Evolutionary conservation across 2,329 filamentous ascomycete species (phyloP).

Genomic region (Phialemonium atrogriseum): DNA sequence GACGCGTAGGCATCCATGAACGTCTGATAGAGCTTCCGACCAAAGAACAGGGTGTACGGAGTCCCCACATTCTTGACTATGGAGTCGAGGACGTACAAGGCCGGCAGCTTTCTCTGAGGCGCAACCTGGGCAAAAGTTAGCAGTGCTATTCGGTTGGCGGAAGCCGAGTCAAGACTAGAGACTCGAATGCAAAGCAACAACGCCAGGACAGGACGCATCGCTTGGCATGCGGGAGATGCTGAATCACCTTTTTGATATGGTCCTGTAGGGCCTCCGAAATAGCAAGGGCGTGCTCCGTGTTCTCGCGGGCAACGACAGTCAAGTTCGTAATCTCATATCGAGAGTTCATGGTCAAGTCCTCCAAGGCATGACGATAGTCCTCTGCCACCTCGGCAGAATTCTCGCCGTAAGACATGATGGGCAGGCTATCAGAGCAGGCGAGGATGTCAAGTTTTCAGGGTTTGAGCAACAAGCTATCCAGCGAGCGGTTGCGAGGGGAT

Average conservation of each 20-base stretch:
- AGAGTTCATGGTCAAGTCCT: slow-evolving; percentile 85
- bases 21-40: slow-evolving; percentile 81
- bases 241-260: slow-evolving; percentile 80
- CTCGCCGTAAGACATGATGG: slow-evolving; percentile 15
- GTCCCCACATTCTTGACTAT: slow-evolving; percentile 98
- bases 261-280: slow-evolving; percentile 87
- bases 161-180: neutral
- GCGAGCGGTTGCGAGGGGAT: neutral
- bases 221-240: no score
- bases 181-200: no score
- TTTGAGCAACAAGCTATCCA: neutral
- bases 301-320: slow-evolving; percentile 95
- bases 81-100: slow-evolving; percentile 96
- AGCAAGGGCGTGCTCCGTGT: slow-evolving; percentile 87
- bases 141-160: neutral
- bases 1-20: slow-evolving; percentile 96
- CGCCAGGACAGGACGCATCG: no score
- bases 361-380: slow-evolving; percentile 88
- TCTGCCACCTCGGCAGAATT: slow-evolving; percentile 78
- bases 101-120: slow-evolving; percentile 82
- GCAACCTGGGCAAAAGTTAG: slow-evolving; percentile 54
- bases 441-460: no score
- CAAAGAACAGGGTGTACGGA: slow-evolving; percentile 92
- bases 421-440: no score
- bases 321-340: slow-evolving; percentile 95